Evolutionary conservation across 2,329 filamentous ascomycete species (phyloP).

Genomic region (Apiospora marii): DNA sequence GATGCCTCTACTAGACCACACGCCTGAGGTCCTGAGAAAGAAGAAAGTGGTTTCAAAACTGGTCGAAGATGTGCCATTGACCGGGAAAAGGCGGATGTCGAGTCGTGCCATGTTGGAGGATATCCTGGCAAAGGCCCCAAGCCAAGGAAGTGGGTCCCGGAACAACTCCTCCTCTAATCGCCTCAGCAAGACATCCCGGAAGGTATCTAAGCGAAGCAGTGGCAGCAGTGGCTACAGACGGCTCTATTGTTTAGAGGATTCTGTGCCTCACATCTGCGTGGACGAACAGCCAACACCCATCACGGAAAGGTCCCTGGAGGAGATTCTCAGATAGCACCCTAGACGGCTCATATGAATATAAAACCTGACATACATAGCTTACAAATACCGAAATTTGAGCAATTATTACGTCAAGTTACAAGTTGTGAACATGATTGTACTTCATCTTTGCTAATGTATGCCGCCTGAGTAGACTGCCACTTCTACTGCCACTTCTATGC

Average conservation of each 20-base stretch:
- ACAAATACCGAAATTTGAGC: background rate
- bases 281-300: conserved; percentile 33
- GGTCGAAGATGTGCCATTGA: conserved; percentile 26
- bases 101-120: conserved; percentile 36
- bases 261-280: conserved; percentile 34
- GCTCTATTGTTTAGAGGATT: conserved; percentile 36
- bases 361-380: background rate
- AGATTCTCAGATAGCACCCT: background rate
- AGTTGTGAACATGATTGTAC: no score
- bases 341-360: background rate
- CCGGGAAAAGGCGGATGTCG: conserved; percentile 29
- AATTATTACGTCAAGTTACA: no score
- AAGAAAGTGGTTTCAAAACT: background rate
- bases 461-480: no score
- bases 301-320: background rate
- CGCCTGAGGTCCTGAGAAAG: conserved; percentile 33
- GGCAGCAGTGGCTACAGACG: conserved; percentile 6
- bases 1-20: conserved; percentile 37
- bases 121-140: conserved; percentile 33
- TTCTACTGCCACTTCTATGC: no score
- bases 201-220: background rate
- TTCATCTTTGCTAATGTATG: no score
- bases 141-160: background rate
- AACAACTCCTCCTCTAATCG: background rate
- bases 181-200: background rate